Evolutionary conservation across 192 early-diverging fungal genomes (phyloP), one percentile per base, ranked within the genome.

Genomic region (Phycomyces blakesleeanus): DNA sequence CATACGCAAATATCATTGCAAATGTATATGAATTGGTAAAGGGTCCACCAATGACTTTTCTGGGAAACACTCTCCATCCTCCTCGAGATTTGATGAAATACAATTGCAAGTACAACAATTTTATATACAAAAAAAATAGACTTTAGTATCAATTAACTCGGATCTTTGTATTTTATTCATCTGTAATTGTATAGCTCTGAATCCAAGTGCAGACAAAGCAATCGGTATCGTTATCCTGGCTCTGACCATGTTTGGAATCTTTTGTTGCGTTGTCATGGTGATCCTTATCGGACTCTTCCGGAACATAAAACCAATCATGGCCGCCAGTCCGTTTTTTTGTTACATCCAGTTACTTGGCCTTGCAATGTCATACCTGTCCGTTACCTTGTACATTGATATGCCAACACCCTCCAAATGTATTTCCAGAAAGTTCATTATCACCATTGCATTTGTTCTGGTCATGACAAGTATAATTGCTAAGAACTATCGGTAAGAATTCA

Each of bases 401-500:
- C 73, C 74, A 1, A 63, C 50, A 0, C 18, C 38, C 1, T 39
- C 55, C 18, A 51, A 54, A 11, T 81, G 79, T 38, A 66, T 77
- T 18, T 57, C 51, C 0, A 24, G 75, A 27, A 72, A 76, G 5
- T 49, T 80, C 6, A 55, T 63, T 1, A 22, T 81, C n/a, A 66
- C 72, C 14, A 27, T 76, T 14, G 79, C 69, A 1, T 78, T 78
- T 39, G 39, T 75, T 5, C 58, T 81, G 6, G 76, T 78, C 3
- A 77, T 75, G 15, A 72, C 73, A 37, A 81, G 76, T 37, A 81
- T 81, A 26, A 72, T 81, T 15, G 79, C 79, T 14, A 81, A 81
- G 51, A 81, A 81, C 58, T 81, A 77, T 66, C 50, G 67, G 67
- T 63, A 69, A 44, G 41, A 42, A 24, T 8, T 10, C 14, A 6